phyloP scores from a whole-genome alignment of 352 stramenopile species.

The Pythium sukuiense region DNA sequence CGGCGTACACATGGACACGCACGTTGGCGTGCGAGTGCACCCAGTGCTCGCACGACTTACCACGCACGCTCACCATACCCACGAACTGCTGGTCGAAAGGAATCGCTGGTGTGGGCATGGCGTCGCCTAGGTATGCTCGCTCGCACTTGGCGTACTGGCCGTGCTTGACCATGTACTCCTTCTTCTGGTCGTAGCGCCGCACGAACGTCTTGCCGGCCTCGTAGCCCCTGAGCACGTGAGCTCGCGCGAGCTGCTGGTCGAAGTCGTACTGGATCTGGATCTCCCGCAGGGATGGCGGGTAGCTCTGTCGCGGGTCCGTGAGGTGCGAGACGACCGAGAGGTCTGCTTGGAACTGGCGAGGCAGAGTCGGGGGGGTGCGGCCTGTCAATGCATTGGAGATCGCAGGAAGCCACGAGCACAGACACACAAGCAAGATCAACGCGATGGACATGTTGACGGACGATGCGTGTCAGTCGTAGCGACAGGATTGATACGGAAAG shows the following conservation, averaged over 20 bases:
- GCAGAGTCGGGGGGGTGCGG: conserved; percentile 36
- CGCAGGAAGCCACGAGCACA: background rate
- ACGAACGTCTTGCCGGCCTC: conserved; percentile 74
- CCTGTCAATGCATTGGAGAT: background rate
- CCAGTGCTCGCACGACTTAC: conserved; percentile 66
- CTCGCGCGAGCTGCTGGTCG: conserved; percentile 53
- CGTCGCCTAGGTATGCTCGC: conserved; percentile 64
- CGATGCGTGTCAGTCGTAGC: background rate
- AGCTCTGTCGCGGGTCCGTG: conserved; percentile 50
- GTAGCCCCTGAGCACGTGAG: conserved; percentile 59
- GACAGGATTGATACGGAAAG: background rate
- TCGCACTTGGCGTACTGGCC: conserved; percentile 68
- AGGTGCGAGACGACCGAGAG: conserved; percentile 61
- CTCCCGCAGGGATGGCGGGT: conserved; percentile 54
- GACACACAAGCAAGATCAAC: background rate
- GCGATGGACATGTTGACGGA: background rate
- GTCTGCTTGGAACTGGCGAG: conserved; percentile 60
- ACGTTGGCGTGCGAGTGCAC: conserved; percentile 48
- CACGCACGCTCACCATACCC: conserved; percentile 58
- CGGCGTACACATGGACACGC: conserved; percentile 62
- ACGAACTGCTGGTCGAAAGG: conserved; percentile 53
- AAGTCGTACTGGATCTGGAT: conserved; percentile 71
- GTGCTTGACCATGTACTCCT: conserved; percentile 77
- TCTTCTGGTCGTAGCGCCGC: conserved; percentile 66
- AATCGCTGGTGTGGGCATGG: conserved; percentile 57